These are phyloP conservation scores for Cornus florida DNA, from an alignment of 148 eudicot species.

Conservation along the genomic window DNA sequence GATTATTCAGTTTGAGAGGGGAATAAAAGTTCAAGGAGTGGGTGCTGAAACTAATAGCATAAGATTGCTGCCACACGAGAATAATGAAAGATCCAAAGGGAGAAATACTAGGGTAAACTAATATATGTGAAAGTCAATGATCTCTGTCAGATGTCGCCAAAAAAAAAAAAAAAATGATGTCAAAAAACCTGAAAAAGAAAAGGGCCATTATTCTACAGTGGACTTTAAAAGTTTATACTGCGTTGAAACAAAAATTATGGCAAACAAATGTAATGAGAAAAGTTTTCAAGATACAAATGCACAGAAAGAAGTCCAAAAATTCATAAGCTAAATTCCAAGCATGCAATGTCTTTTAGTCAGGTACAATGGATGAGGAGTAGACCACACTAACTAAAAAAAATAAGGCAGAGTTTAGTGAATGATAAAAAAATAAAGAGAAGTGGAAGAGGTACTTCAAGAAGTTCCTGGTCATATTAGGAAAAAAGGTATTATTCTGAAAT, in stretches of 20 bases:
- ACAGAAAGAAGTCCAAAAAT: neutral
- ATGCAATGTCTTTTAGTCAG: neutral
- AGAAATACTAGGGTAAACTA: neutral
- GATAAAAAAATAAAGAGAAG: neutral
- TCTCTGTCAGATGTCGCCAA: slow-evolving; percentile 1
- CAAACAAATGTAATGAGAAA: neutral
- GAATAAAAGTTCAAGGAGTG: too few relatives aligned
- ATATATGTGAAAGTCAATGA: neutral
- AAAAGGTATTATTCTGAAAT: too few relatives aligned
- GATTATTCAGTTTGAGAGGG: too few relatives aligned
- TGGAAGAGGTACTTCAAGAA: neutral
- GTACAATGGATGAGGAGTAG: neutral
- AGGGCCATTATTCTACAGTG: neutral
- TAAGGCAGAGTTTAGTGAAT: neutral
- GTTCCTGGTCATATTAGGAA: neutral
- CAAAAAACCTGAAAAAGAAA: neutral
- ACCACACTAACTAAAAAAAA: neutral
- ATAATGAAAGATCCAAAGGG: neutral
- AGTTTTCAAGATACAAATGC: too few relatives aligned
- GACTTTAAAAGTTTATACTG: neutral
- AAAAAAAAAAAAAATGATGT: neutral
- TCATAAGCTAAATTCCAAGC: neutral
- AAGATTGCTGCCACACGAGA: neutral
- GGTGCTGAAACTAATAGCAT: too few relatives aligned
- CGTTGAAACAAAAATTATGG: neutral